Evolutionary conservation across 2,329 filamentous ascomycete genomes (phyloP), one percentile per base, ranked within the genome.

Genomic region (Alternaria sp.): DNA sequence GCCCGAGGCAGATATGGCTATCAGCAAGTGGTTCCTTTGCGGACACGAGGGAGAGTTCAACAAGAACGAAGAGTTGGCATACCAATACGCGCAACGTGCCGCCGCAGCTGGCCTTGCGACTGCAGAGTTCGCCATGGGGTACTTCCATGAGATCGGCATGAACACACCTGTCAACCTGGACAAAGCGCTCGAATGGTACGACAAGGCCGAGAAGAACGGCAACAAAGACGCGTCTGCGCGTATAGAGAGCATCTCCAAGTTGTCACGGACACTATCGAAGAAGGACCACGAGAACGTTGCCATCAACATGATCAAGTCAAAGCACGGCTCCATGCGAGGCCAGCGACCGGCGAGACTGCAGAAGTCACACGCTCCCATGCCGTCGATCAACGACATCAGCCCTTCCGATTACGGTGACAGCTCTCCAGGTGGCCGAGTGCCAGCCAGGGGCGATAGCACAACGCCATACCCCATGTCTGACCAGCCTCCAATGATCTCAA

Each of bases 1-100:
- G 73, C 86, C 94, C 0, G 96, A 99, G 78, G 96, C 95, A 0
- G 94, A 97, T 64, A 92, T 99, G 81, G 94, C 95, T 26, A 94
- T 99, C 65, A 98, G 95, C 81, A 96, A 97, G 80, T 99, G 96
- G 96, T 99, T 98, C 77, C 86, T 99, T 26, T 98, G 97, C 75
- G 96, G 96, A 3, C 94, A 96, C 69, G 95, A 98, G 70, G 91
- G 91, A 21, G 86, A 96, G 7, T 97, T 99, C 76, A 88, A 92
- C 64, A 98, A 98, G 85, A 98, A 97, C 74, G 96, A 99, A 80
- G 92, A 95, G 77, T 83, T 98, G 53, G 95, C 96, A 7, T 99
- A 92, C 81, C 91, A 89, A 55, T 98, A 97, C 76, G 96, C 96
- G 2, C 89, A 95, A 72, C 88, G 95, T 69, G 96, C 96, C 11